These are phyloP conservation scores for Podaxis mareebaensis DNA, from an alignment of 768 basidiomycete genomes.

Conservation along the genomic window DNA sequence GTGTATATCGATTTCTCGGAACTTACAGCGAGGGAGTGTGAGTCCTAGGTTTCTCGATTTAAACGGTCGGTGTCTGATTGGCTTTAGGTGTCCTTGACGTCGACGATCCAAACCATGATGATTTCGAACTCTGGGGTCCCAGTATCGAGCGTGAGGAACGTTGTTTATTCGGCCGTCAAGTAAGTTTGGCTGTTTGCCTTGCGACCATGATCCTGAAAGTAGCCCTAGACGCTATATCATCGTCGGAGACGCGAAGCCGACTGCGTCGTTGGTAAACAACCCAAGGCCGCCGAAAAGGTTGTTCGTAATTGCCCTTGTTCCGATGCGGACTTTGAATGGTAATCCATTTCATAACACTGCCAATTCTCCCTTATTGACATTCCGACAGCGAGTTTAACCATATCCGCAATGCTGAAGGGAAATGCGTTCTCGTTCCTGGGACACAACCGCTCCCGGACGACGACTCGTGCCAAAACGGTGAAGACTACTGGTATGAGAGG, in stretches of 20 bases:
- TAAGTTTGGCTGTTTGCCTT: constrained; percentile 28
- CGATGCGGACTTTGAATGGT: constrained; percentile 92
- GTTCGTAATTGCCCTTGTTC: constrained; percentile 76
- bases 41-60: constrained; percentile 28
- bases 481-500: constrained; percentile 91
- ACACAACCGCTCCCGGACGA: constrained; percentile 64
- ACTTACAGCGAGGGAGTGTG: constrained; percentile 76
- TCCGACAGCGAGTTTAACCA: constrained; percentile 89
- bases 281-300: constrained; percentile 51
- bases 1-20: constrained; percentile 89
- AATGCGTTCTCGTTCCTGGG: constrained; percentile 79
- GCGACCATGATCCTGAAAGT: constrained; percentile 7
- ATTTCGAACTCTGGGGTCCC: constrained; percentile 98
- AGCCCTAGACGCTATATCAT: constrained; percentile 79
- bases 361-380: background rate
- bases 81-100: constrained; percentile 62
- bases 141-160: constrained; percentile 83
- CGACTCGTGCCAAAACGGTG: constrained; percentile 57
- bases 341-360: constrained; percentile 23
- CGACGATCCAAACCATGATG: constrained; percentile 79
- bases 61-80: background rate
- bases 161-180: constrained; percentile 93
- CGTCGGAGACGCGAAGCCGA: constrained; percentile 77
- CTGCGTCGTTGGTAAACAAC: constrained; percentile 80
- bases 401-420: constrained; percentile 60